These are phyloP conservation scores for Colletotrichum scovillei DNA, from an alignment of 2,329 filamentous ascomycete species.

Conservation along the genomic window DNA sequence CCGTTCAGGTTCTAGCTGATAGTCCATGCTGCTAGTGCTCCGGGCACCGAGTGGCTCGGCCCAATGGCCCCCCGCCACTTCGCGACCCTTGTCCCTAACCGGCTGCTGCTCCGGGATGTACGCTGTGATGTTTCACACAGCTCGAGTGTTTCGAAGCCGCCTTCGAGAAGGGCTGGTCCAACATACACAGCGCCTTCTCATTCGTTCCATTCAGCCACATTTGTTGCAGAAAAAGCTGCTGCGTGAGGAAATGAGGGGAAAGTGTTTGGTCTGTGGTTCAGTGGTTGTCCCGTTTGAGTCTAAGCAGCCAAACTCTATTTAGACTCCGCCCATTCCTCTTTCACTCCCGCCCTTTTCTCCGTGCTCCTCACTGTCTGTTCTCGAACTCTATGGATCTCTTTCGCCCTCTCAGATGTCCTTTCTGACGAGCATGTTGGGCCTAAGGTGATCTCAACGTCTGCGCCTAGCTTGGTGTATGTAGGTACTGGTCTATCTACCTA, in stretches of 20 bases:
- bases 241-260: neutral
- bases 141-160: constrained; percentile 23
- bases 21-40: neutral
- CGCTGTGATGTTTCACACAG: constrained; percentile 29
- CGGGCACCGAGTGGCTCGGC: neutral
- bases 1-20: neutral
- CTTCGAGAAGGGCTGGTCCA: constrained; percentile 29
- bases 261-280: neutral
- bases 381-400: neutral
- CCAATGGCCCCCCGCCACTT: constrained; percentile 11
- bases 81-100: constrained; percentile 19
- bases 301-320: constrained; percentile 27
- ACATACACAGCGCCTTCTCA: neutral
- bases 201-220: neutral
- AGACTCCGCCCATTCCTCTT: constrained; percentile 5
- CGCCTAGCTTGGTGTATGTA: neutral
- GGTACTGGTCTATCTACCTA: neutral
- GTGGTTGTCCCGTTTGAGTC: neutral
- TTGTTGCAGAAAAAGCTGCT: too few relatives aligned
- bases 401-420: neutral
- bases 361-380: neutral
- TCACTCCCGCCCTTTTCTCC: too few relatives aligned
- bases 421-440: constrained; percentile 13
- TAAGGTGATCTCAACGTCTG: neutral
- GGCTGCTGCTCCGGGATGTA: constrained; percentile 20